These are phyloP conservation scores for Chamaecyparis obtusa DNA, from an alignment of 75 land plant genomes.

Conservation along the genomic window DNA sequence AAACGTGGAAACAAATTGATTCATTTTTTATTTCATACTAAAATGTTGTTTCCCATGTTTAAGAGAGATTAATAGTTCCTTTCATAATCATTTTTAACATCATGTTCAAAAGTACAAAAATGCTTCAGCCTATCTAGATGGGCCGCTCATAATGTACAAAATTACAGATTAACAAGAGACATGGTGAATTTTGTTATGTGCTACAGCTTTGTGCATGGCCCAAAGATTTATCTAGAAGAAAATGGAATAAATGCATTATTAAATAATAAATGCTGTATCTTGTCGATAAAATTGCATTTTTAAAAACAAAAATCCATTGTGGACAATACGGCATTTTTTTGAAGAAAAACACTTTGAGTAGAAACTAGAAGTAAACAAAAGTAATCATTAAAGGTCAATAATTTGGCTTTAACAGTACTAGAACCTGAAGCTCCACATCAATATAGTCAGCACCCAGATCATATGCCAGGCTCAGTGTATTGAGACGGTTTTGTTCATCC, in stretches of 20 bases:
- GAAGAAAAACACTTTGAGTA: neutral
- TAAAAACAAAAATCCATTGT: neutral
- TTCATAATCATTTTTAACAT: neutral
- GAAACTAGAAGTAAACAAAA: neutral
- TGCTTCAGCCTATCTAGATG: neutral
- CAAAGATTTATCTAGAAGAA: neutral
- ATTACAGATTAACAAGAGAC: neutral
- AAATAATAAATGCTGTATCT: too few relatives aligned
- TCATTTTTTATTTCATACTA: neutral
- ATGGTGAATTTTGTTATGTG: neutral
- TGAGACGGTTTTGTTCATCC: constrained; percentile 53
- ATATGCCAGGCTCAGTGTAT: constrained; percentile 59
- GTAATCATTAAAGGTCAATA: neutral
- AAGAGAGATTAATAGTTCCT: neutral
- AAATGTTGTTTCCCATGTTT: neutral
- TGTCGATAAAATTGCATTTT: too few relatives aligned
- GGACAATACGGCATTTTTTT: neutral
- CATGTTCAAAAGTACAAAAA: neutral
- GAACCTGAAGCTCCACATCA: constrained; percentile 86
- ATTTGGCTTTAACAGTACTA: neutral
- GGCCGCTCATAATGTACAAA: neutral
- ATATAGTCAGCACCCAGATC: constrained; percentile 80
- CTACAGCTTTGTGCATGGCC: neutral
- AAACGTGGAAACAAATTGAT: neutral
- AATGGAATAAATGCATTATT: neutral